These are phyloP conservation scores for Colletotrichum tabaci DNA, from an alignment of 2,329 filamentous ascomycete genomes.

Conservation along the genomic window DNA sequence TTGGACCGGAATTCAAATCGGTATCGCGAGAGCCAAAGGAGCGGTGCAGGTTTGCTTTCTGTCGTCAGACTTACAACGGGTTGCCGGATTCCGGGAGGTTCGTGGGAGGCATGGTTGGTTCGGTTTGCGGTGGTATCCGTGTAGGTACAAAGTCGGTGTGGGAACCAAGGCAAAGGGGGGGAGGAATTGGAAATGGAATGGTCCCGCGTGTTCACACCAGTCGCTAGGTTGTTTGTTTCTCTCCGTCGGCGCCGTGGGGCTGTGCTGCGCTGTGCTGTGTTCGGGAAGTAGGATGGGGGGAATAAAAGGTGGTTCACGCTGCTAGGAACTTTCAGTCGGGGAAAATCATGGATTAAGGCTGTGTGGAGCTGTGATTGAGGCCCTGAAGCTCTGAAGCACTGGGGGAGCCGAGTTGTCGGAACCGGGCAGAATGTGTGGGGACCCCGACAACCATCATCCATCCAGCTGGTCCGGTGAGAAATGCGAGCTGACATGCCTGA, in stretches of 20 bases:
- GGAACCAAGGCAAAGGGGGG: constrained; percentile 1
- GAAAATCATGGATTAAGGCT: neutral
- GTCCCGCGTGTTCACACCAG: neutral
- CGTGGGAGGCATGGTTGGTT: constrained; percentile 60
- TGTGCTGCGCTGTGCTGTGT: constrained; percentile 18
- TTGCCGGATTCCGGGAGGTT: constrained; percentile 63
- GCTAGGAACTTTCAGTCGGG: neutral
- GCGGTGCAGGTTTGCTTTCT: neutral
- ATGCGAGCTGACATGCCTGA: neutral
- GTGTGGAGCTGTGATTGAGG: constrained; percentile 1
- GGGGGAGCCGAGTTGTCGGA: constrained; percentile 34
- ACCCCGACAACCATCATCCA: neutral
- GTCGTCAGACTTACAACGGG: constrained; percentile 58
- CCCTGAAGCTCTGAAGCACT: no score
- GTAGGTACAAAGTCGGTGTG: neutral
- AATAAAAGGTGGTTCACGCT: constrained; percentile 8
- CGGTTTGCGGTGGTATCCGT: constrained; percentile 20
- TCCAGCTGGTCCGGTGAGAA: neutral
- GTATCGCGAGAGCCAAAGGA: neutral
- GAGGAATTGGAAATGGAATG: neutral
- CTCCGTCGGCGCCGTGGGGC: constrained; percentile 12
- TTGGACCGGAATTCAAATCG: neutral
- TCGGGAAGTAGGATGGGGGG: constrained; percentile 3
- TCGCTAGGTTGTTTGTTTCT: constrained; percentile 4
- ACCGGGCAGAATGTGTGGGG: constrained; percentile 19